Conservation (phyloP, 2,329 filamentous ascomycete species). For the Clarireedia homoeocarpa region DNA sequence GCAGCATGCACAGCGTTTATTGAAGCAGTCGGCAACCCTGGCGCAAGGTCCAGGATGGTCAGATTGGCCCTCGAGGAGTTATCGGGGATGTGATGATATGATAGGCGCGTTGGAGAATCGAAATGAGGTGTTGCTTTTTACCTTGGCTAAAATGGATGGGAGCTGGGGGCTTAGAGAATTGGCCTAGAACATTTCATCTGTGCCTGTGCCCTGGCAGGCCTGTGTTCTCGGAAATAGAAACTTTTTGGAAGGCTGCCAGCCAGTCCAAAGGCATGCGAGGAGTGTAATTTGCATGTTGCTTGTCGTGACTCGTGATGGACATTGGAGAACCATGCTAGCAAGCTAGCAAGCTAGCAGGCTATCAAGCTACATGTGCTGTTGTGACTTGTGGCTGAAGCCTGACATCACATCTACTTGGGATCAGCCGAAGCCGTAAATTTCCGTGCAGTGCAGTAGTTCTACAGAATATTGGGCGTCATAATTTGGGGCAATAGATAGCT, state of each 20-base stretch:
- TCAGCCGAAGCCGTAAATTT: no score
- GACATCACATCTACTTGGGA: no score
- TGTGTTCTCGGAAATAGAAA: not conserved
- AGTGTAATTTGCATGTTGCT: not conserved
- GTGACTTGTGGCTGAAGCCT: no score
- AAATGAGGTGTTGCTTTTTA: constrained; percentile 2
- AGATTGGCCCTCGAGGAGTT: not conserved
- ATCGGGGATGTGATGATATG: constrained; percentile 2
- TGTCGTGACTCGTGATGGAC: not conserved
- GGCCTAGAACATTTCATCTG: not conserved
- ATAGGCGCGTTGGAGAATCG: constrained; percentile 6
- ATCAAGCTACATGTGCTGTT: no score
- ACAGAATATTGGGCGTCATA: no score
- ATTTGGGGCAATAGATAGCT: no score
- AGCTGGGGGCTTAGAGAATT: not conserved
- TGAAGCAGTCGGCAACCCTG: constrained; percentile 6
- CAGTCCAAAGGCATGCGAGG: not conserved
- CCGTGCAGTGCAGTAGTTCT: no score
- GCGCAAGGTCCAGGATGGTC: not conserved
- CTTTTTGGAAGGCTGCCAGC: not conserved
- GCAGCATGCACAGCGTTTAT: constrained; percentile 11
- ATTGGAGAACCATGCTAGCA: no score
- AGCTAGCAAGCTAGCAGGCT: no score
- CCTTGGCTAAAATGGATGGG: not conserved
- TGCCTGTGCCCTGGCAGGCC: not conserved